A percentile compares a stretch with the other conserved stretches of the same genome.
Evolutionary conservation across 2,329 filamentous ascomycete species (phyloP).

Genomic region (Macrophomina phaseolina): DNA sequence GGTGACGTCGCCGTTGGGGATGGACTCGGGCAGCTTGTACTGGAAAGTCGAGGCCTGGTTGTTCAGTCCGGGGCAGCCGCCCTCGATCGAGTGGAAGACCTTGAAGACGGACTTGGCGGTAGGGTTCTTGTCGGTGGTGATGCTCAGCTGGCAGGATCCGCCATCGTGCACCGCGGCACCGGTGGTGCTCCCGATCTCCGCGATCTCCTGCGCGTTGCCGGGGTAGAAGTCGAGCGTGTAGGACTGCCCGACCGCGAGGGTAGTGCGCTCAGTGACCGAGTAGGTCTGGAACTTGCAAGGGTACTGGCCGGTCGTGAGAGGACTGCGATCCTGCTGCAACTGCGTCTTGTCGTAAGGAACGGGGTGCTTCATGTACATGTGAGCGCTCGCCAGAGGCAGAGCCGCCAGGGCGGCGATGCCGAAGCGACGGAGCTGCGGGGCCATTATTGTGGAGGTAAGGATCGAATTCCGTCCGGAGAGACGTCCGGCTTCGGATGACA

Average conservation of each 20-base stretch:
- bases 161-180: constrained; percentile 85
- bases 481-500: neutral
- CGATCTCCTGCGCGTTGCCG: constrained; percentile 6
- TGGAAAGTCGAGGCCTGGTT: constrained; percentile 66
- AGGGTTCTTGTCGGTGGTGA: constrained; percentile 69
- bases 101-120: constrained; percentile 70
- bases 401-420: constrained; percentile 9
- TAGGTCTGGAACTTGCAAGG: constrained; percentile 22
- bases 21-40: constrained; percentile 73
- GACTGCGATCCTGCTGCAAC: constrained; percentile 20
- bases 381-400: constrained; percentile 5
- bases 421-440: neutral
- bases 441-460: neutral
- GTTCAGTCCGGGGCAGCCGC: constrained; percentile 75
- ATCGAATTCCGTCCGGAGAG: neutral
- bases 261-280: constrained; percentile 9
- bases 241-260: constrained; percentile 60
- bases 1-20: constrained; percentile 78
- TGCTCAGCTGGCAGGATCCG: constrained; percentile 84
- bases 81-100: constrained; percentile 87
- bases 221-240: constrained; percentile 66
- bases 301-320: constrained; percentile 12
- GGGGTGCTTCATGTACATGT: constrained; percentile 22
- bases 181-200: constrained; percentile 14
- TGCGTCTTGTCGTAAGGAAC: constrained; percentile 2